Conservation (phyloP, 768 basidiomycete species). For the Hypholoma sublateritium region DNA sequence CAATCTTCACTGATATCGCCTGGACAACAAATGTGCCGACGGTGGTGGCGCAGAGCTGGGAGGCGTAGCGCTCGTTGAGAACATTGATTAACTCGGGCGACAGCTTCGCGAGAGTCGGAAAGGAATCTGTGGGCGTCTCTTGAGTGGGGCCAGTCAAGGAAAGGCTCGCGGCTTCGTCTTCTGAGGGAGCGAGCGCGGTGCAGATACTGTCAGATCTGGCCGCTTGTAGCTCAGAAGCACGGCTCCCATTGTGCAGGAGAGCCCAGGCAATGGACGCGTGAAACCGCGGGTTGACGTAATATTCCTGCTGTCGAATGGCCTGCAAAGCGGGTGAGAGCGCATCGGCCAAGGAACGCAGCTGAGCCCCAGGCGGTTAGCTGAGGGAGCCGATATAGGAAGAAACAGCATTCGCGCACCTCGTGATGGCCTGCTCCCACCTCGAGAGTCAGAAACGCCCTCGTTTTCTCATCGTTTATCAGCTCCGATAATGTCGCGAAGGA, state of each 20-base stretch:
- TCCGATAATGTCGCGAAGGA: constrained; percentile 75
- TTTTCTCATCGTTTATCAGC: constrained; percentile 77
- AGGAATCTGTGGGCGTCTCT: constrained; percentile 20
- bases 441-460: constrained; percentile 76
- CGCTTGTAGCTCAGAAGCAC: constrained; percentile 4
- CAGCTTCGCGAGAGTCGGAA: constrained; percentile 51
- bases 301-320: constrained; percentile 69
- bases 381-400: constrained; percentile 1
- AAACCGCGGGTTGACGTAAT: constrained; percentile 80
- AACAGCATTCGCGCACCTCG: constrained; percentile 47
- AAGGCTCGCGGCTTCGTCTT: constrained; percentile 9
- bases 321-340: constrained; percentile 58
- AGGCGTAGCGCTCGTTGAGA: constrained; percentile 51
- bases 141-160: constrained; percentile 13
- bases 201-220: constrained; percentile 14
- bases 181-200: constrained; percentile 12
- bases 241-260: constrained; percentile 44
- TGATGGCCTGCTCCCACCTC: constrained; percentile 84
- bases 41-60: constrained; percentile 37
- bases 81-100: constrained; percentile 44
- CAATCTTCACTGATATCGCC: constrained; percentile 65
- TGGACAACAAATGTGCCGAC: constrained; percentile 53
- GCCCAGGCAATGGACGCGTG: constrained; percentile 92
- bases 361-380: constrained; percentile 3
- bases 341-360: constrained; percentile 62